Base-by-base conservation (phyloP, 2,329 filamentous ascomycete genomes). In the Aspergillus chevalieri region DNA sequence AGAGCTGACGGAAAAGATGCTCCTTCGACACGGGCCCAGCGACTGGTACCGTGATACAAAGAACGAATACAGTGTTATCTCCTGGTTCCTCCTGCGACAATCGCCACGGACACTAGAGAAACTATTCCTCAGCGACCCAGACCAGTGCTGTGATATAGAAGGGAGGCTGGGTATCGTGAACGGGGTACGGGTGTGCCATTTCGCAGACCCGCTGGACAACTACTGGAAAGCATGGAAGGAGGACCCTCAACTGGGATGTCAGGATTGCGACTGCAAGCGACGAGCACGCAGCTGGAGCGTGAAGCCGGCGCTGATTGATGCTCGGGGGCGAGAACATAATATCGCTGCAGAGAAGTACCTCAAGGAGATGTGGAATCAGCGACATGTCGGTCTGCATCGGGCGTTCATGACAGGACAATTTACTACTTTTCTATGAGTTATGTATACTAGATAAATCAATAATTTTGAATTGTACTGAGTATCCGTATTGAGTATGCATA, bases 171-270 rank as follows among this genome's bases (percentile, higher is more conserved):
- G 52, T 10, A 46, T 52, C 6, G 52, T 44, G 28, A 49, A 44
- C 21, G 51, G 43, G 9, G 38, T 47, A 12, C 49, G 50, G 30
- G 52, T 52, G 28, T 65, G 62, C 46, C 44, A 47, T 39, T 64
- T 62, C 33, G 56, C 61, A 6, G 57, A 61, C 38, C 55, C 54
- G 2, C 54, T 65, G 15, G 59, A 64, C 48, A 52, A 58, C 10
- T 65, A 64, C 44, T 65, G 62, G 62, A 51, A 51, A 15, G 59
- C 60, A 3, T 63, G 61, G 57, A 56, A 57, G 24, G 54, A 63
- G 9, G 53, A 57, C 26, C 54, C 57, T 4, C 49, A 56, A 3
- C 45, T 65, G 28, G 53, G 57, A 44, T 64, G 60, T 39, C 50
- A 48, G 17, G 49, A 53, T 42, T 65, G 59, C 48, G 57, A 64